phyloP scores from a whole-genome alignment of 1,284 basidiomycete genomes.

The Kalmanozyma brasiliensis region DNA sequence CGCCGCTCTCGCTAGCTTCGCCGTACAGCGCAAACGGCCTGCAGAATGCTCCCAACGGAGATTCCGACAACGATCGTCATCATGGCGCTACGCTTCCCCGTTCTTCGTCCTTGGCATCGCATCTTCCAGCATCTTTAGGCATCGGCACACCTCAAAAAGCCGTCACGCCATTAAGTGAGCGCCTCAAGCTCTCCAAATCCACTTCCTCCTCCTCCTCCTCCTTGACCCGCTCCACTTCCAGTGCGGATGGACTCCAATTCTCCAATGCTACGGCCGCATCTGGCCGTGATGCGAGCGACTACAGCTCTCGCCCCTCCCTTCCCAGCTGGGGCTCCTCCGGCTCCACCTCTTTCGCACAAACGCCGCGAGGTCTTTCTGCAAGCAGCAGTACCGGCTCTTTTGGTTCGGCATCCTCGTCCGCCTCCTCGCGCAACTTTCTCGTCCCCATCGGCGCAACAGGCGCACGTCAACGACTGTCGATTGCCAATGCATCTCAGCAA shows the following conservation, averaged over 20 bases:
- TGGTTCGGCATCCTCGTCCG: conserved; percentile 12
- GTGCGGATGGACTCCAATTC: conserved; percentile 24
- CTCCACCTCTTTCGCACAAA: neutral
- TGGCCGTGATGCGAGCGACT: conserved; percentile 5
- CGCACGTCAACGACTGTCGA: conserved; percentile 59
- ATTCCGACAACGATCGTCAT: conserved; percentile 1
- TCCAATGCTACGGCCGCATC: conserved; percentile 5
- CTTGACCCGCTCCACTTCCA: conserved; percentile 7
- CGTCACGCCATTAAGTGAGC: conserved; percentile 20
- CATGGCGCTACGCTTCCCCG: neutral
- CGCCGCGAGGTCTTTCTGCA: conserved; percentile 11
- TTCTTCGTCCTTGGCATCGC: conserved; percentile 6
- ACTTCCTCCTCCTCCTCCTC: conserved; percentile 12
- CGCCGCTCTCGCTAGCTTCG: conserved; percentile 2
- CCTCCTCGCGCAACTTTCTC: conserved; percentile 54
- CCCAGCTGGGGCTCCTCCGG: conserved; percentile 14
- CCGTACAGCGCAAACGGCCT: conserved; percentile 6
- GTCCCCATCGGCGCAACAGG: conserved; percentile 62
- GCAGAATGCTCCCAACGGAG: conserved; percentile 5
- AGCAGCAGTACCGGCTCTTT: conserved; percentile 22
- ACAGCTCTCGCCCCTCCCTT: conserved; percentile 17
- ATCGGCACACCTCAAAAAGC: conserved; percentile 15
- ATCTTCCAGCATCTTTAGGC: conserved; percentile 39
- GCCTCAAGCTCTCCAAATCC: conserved; percentile 20
- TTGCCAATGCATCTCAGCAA: conserved; percentile 52